A percentile compares a stretch with the other conserved stretches of the same genome.
Evolutionary conservation across 257 asterid genomes (phyloP).

Genomic region (Solanum sitiens): DNA sequence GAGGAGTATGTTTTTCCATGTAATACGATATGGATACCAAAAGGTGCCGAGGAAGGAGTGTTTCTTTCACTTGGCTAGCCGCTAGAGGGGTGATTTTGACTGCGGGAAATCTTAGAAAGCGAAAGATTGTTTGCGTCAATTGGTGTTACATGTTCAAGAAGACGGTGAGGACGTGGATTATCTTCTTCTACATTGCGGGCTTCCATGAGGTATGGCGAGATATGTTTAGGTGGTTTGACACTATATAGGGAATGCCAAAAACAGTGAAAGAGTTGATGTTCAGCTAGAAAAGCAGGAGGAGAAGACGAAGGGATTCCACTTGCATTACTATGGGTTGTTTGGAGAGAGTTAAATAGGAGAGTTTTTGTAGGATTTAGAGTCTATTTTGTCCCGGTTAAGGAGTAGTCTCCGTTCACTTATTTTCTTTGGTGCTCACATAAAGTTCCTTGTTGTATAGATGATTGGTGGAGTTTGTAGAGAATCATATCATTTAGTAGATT

Average conservation of each 20-base stretch:
- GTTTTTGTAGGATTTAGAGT: not conserved
- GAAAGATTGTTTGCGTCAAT: not conserved
- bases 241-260: not conserved
- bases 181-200: not conserved
- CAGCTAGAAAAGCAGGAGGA: not conserved
- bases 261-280: not conserved
- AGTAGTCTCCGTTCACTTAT: not conserved
- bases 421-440: not conserved
- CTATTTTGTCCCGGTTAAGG: not conserved
- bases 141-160: not conserved
- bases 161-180: not conserved
- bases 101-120: not conserved
- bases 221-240: not conserved
- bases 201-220: not conserved
- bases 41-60: not conserved
- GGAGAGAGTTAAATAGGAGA: not conserved
- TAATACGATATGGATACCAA: not conserved
- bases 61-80: not conserved
- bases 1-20: not conserved
- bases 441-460: not conserved
- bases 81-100: not conserved
- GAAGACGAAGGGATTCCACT: not conserved
- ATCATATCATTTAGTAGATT: not conserved
- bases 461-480: not conserved
- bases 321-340: not conserved